Conservation (phyloP, 176 grass and related monocot species). For the Chrysopogon serrulatus region DNA sequence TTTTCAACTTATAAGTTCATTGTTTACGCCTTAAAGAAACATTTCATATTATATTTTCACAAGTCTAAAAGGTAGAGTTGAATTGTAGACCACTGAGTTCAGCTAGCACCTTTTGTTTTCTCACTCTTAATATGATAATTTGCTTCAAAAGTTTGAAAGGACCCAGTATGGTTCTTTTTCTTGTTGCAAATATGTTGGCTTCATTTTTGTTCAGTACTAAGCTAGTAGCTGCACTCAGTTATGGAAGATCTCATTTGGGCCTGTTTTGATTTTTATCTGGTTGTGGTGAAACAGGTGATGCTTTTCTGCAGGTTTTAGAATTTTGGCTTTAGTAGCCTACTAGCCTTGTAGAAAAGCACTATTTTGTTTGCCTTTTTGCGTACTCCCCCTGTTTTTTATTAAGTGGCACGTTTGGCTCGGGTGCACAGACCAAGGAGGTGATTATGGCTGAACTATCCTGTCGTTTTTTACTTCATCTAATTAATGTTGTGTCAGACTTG, state of each 20-base stretch:
- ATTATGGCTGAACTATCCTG: too few species aligned
- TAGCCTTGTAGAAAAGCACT: not conserved
- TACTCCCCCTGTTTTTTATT: too few species aligned
- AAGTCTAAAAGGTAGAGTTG: not conserved
- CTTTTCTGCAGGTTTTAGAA: not conserved
- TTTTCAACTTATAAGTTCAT: not conserved
- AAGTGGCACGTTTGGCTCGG: too few species aligned
- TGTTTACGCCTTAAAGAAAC: not conserved
- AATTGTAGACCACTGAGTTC: not conserved
- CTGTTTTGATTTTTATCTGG: conserved; percentile 13
- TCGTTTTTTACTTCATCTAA: too few species aligned
- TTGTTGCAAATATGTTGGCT: conserved; percentile 1
- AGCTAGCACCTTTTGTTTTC: not conserved
- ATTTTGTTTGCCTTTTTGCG: not conserved
- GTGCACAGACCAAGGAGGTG: too few species aligned
- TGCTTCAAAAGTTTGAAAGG: not conserved
- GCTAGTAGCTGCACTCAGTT: not conserved
- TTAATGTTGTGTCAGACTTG: too few species aligned
- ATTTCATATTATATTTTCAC: not conserved
- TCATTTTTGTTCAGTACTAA: not conserved
- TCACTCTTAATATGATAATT: not conserved
- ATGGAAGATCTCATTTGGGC: not conserved
- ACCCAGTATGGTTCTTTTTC: not conserved
- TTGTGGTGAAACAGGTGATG: not conserved
- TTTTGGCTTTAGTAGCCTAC: not conserved